These are phyloP conservation scores for Plasmodium reichenowi DNA, from an alignment of 169 alveolate species.

Conservation along the genomic window DNA sequence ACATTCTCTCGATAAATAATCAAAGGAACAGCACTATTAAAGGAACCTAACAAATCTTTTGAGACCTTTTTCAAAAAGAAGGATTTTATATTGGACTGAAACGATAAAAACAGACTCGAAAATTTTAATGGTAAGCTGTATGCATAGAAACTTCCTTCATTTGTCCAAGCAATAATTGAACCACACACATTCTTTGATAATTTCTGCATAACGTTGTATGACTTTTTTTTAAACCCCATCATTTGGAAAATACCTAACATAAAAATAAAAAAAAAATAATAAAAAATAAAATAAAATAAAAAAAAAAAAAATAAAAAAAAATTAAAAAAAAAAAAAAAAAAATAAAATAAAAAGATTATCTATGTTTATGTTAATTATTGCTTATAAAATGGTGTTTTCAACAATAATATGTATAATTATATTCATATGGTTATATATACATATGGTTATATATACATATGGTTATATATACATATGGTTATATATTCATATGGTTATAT, in stretches of 20 bases:
- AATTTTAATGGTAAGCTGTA: slow-evolving; percentile 57
- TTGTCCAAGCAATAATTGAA: slow-evolving; percentile 71
- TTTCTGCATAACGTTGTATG: slow-evolving; percentile 61
- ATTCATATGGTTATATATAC: no score
- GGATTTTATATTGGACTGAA: slow-evolving; percentile 70
- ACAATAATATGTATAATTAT: no score
- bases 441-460: no score
- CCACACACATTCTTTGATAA: slow-evolving; percentile 44
- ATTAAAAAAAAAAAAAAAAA: neutral
- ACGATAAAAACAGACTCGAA: slow-evolving; percentile 61
- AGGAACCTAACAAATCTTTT: slow-evolving; percentile 53
- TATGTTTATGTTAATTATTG: no score
- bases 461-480: no score
- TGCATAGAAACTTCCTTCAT: slow-evolving; percentile 70
- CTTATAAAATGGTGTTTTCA: no score
- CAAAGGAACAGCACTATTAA: slow-evolving; percentile 53
- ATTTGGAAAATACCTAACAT: slow-evolving; percentile 16
- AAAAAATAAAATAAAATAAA: no score
- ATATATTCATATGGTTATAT: no score
- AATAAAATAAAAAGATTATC: no score
- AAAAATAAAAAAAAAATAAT: slow-evolving; percentile 3
- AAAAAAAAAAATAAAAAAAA: neutral
- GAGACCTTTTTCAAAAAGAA: slow-evolving; percentile 31
- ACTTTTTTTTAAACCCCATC: slow-evolving; percentile 18
- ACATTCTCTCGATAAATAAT: slow-evolving; percentile 12